phyloP scores from a whole-genome alignment of 768 basidiomycete species.

The Favolaschia claudopus region DNA sequence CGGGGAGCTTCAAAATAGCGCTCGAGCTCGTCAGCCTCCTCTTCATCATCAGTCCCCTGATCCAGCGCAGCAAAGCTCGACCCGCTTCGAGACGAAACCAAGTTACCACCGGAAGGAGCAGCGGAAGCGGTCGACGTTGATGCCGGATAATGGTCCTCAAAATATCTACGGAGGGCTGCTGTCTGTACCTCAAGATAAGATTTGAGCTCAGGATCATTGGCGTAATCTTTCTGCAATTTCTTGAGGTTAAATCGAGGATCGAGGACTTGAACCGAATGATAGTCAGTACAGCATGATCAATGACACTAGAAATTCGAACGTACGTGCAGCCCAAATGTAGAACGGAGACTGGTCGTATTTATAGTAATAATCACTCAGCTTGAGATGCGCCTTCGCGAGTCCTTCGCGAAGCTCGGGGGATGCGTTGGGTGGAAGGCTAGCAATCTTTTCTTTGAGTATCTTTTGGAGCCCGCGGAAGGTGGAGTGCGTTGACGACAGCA shows the following conservation, averaged over 20 bases:
- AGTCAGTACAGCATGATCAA: not conserved
- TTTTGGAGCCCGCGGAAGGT: slow-evolving; percentile 9
- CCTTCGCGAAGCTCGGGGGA: not conserved
- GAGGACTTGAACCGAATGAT: slow-evolving; percentile 1
- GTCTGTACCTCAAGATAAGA: not conserved
- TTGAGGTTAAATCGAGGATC: slow-evolving; percentile 9
- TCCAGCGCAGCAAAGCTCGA: not conserved
- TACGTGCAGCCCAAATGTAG: slow-evolving; percentile 23
- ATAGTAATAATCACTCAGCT: slow-evolving; percentile 8
- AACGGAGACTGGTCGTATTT: not conserved
- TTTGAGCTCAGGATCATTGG: not conserved
- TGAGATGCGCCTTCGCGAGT: not conserved
- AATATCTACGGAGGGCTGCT: not conserved
- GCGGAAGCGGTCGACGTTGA: not conserved
- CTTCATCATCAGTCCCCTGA: not conserved
- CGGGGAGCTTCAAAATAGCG: not conserved
- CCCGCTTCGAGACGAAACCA: not conserved
- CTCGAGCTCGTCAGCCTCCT: not conserved
- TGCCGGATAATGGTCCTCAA: not conserved
- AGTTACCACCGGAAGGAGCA: not conserved
- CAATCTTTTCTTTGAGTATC: not conserved
- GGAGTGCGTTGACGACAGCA: slow-evolving; percentile 17
- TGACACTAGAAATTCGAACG: no score
- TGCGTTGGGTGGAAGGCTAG: not conserved
- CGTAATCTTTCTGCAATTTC: not conserved